Conservation (phyloP, 2,329 filamentous ascomycete genomes). For the Bipolaris bicolor region DNA sequence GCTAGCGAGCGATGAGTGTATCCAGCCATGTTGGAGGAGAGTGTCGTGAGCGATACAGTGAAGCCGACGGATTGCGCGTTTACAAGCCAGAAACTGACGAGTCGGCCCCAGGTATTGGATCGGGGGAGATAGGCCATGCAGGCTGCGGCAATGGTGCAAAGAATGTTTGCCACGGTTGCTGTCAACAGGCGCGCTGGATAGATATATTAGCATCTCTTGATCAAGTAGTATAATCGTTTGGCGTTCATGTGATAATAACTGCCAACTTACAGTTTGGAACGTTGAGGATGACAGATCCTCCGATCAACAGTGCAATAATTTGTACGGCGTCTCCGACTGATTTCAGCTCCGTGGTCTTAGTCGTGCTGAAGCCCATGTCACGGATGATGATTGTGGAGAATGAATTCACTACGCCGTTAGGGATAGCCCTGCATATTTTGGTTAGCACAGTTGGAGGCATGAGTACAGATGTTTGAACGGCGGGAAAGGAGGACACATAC, state of each 20-base stretch:
- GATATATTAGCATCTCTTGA: background rate
- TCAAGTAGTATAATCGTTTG: too few species aligned
- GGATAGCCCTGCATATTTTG: constrained; percentile 42
- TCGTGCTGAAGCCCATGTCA: constrained; percentile 84
- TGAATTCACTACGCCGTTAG: constrained; percentile 63
- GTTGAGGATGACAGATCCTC: constrained; percentile 36
- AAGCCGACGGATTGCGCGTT: constrained; percentile 57
- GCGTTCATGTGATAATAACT: too few species aligned
- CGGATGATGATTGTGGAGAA: constrained; percentile 58
- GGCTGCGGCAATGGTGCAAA: constrained; percentile 30
- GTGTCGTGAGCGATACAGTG: constrained; percentile 36
- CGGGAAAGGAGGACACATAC: constrained; percentile 36
- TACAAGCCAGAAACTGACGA: constrained; percentile 37
- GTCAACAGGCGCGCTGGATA: constrained; percentile 29
- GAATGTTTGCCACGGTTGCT: constrained; percentile 35
- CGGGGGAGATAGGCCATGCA: constrained; percentile 25
- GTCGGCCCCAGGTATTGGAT: constrained; percentile 35
- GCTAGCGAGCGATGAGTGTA: constrained; percentile 61
- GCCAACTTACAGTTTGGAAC: constrained; percentile 34
- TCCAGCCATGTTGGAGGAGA: constrained; percentile 53
- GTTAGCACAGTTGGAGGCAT: background rate
- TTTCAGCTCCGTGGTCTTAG: constrained; percentile 76
- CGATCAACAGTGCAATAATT: constrained; percentile 46
- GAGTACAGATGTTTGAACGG: too few species aligned
- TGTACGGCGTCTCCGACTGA: constrained; percentile 62